Evolutionary conservation across 768 basidiomycete species (phyloP).

Genomic region (Tulasnella sp.): DNA sequence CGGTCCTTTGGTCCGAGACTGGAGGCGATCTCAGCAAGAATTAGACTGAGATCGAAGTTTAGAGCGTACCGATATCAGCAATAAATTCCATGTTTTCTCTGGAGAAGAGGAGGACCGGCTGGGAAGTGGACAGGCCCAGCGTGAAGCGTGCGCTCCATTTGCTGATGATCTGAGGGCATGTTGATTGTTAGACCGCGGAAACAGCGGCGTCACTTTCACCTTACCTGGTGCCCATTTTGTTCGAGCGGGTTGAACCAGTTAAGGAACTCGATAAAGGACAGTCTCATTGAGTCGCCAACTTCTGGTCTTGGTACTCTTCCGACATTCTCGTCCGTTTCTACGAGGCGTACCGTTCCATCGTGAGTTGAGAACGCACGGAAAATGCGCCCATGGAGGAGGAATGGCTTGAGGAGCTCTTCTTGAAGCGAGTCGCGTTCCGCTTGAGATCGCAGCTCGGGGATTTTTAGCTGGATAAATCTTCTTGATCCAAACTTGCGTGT

Average conservation of each 20-base stretch:
- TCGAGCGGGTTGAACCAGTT: constrained; percentile 48
- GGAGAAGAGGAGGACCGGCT: constrained; percentile 44
- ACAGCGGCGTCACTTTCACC: background rate
- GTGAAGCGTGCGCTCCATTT: constrained; percentile 60
- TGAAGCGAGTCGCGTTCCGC: constrained; percentile 27
- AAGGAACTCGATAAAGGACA: constrained; percentile 43
- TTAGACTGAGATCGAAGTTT: background rate
- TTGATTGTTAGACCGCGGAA: background rate
- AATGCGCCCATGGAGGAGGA: constrained; percentile 47
- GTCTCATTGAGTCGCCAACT: constrained; percentile 12
- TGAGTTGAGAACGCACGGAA: constrained; percentile 57
- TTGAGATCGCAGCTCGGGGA: background rate
- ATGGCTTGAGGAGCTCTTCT: constrained; percentile 41
- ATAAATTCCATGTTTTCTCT: constrained; percentile 34
- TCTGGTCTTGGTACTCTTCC: background rate
- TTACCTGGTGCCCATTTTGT: constrained; percentile 47
- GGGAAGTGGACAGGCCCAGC: constrained; percentile 55
- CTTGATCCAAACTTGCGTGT: constrained; percentile 56
- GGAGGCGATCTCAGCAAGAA: background rate
- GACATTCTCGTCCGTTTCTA: constrained; percentile 44
- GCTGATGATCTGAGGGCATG: constrained; percentile 41
- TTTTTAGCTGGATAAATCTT: constrained; percentile 38
- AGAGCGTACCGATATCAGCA: constrained; percentile 44
- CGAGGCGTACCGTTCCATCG: constrained; percentile 45
- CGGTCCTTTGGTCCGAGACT: background rate